phyloP scores from a whole-genome alignment of 345 rosid species.

The Eucalyptus cloeziana region DNA sequence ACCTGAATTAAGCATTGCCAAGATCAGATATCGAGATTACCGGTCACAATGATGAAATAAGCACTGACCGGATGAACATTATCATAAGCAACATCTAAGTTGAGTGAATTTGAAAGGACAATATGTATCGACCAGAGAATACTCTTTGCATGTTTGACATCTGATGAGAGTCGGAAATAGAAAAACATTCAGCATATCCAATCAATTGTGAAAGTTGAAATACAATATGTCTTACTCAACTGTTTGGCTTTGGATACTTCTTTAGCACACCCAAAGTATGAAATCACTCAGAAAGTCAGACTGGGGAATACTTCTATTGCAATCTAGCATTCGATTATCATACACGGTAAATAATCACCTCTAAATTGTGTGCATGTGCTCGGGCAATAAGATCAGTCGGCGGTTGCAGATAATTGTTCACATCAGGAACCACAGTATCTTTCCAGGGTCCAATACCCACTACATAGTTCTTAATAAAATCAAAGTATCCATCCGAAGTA shows the following conservation, averaged over 20 bases:
- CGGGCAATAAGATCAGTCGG: conserved; percentile 84
- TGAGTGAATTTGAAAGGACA: not conserved
- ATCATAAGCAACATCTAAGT: not conserved
- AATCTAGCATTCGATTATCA: not conserved
- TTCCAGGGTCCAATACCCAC: conserved; percentile 98
- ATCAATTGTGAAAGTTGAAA: not conserved
- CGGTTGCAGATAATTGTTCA: conserved; percentile 33
- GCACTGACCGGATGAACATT: not conserved
- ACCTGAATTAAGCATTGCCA: conserved; percentile 28
- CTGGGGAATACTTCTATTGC: not conserved
- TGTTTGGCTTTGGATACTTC: not conserved
- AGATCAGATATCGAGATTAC: not conserved
- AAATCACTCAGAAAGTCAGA: not conserved
- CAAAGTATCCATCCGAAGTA: conserved; percentile 66
- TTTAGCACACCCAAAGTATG: not conserved
- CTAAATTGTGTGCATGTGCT: conserved; percentile 68
- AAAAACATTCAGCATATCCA: not conserved
- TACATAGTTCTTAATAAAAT: conserved; percentile 65
- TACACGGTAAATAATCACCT: conserved; percentile 24
- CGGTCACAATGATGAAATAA: not conserved
- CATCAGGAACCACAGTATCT: conserved; percentile 75
- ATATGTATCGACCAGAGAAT: not conserved
- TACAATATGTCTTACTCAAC: not conserved
- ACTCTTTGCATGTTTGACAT: not conserved
- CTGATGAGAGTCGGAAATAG: not conserved